Conservation (phyloP, 2,329 filamentous ascomycete species). For the Neopestalotiopsis sp. region DNA sequence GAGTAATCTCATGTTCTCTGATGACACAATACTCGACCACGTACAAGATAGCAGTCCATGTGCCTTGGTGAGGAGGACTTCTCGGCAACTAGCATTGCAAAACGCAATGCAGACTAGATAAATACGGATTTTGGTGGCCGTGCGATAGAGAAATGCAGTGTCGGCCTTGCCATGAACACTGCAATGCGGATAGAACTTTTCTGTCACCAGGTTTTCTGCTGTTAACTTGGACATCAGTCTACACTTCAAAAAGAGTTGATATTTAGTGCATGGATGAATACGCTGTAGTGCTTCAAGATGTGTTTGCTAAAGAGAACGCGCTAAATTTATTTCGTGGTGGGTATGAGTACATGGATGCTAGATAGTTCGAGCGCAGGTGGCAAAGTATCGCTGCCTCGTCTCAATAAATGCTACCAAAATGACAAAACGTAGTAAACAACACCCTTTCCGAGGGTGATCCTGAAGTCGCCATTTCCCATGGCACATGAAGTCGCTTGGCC, state of each 20-base stretch:
- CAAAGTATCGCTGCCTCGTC: neutral
- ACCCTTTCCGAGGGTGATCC: neutral
- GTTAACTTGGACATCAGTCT: too few relatives aligned
- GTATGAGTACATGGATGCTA: too few relatives aligned
- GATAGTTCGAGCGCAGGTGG: too few relatives aligned
- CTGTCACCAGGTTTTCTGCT: too few relatives aligned
- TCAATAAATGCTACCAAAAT: neutral
- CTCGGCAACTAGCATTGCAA: neutral
- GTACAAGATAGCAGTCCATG: neutral
- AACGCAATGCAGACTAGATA: too few relatives aligned
- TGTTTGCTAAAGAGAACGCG: neutral
- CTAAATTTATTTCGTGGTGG: too few relatives aligned
- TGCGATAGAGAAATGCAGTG: neutral
- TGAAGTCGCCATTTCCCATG: neutral
- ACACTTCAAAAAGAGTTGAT: too few relatives aligned
- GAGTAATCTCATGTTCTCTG: neutral
- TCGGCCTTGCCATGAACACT: too few relatives aligned
- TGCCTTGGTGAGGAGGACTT: neutral
- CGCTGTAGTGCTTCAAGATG: neutral
- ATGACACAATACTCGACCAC: neutral
- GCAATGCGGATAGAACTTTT: too few relatives aligned
- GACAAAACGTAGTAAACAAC: neutral
- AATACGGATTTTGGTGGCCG: too few relatives aligned
- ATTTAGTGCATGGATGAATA: too few relatives aligned
- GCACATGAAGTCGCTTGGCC: neutral